Base-by-base conservation (phyloP, 495 filamentous ascomycete genomes). In the Amorphotheca resinae region DNA sequence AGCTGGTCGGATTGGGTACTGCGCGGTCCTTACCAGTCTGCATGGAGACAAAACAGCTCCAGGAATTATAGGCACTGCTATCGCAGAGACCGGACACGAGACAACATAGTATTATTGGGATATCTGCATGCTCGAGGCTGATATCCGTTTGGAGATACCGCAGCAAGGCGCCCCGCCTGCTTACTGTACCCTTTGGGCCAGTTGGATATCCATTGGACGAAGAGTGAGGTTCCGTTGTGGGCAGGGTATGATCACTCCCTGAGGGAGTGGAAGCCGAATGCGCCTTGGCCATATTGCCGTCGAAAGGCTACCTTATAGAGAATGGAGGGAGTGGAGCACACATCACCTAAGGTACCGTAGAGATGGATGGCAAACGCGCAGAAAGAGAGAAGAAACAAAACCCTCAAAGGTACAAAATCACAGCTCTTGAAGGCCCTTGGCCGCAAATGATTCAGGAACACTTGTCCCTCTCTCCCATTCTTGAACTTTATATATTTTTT, bases 1-100 rank as follows among this genome's bases (percentile, higher is more conserved):
- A 7, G 4, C 20, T 30, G 9, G 6, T 20, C 2, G 28, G 32
- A 45, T 7, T 32, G 15, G 14, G 34, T 15, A 31, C 11, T 12
- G 21, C 17, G 23, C n/a, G 14, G 20, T 17, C 35, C 38, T 5
- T 50, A 63, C 62, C 63, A 1, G 76, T 79, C 52, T 80, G 76
- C 74, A 79, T 79, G 31, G 69, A 72, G 34, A 76, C 59, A 55
- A 80, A 80, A 45, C 70, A 74, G 20, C 65, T 67, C 62, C 73
- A 77, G 32, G 73, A 71, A 57, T 76, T 76, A 61, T 74, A 79
- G 43, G 73, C 66, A 46, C 66, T 67, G 56, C 69, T 72, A 55
- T 80, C 76, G 53, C 72, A 76, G 21, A 80, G 62, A 2, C 76
- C 76, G 0, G 74, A 74, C 14, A 72, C 61, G 32, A 74, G 64